Evolutionary conservation across 495 filamentous ascomycete species (phyloP).

Genomic region (Cudoniella acicularis): DNA sequence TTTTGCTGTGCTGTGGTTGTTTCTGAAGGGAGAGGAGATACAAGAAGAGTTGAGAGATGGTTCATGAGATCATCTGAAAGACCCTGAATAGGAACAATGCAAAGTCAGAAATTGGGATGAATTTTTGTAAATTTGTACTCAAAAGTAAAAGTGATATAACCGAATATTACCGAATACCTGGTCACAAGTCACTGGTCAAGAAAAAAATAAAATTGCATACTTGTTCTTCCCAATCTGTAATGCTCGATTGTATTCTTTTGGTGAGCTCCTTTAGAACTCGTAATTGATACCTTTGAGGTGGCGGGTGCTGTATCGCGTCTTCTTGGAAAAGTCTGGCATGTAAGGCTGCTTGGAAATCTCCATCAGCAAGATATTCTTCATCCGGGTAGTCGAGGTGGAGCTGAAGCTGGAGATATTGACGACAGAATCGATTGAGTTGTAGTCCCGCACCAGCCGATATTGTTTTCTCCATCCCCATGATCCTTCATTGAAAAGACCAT

Average conservation of each 20-base stretch:
- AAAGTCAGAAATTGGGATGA: constrained; percentile 21
- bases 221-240: constrained; percentile 77
- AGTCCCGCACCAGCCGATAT: constrained; percentile 10
- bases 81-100: constrained; percentile 51
- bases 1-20: constrained; percentile 65
- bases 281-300: constrained; percentile 65
- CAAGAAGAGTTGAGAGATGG: constrained; percentile 55
- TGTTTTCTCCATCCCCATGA: constrained; percentile 16
- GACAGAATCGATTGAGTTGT: constrained; percentile 42
- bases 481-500: constrained; percentile 15
- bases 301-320: constrained; percentile 42
- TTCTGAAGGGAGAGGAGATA: constrained; percentile 56
- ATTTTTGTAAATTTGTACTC: background rate
- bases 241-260: constrained; percentile 59
- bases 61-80: constrained; percentile 70
- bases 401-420: constrained; percentile 67
- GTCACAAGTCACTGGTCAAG: background rate
- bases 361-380: constrained; percentile 44
- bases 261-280: constrained; percentile 69
- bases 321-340: constrained; percentile 62
- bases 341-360: constrained; percentile 56
- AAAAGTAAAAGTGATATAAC: background rate
- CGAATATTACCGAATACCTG: background rate
- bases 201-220: constrained; percentile 46
- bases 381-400: constrained; percentile 53